Evolutionary conservation across 148 eudicot genomes (phyloP), one percentile per base, ranked within the genome.

Genomic region (Camellia granthamiana): DNA sequence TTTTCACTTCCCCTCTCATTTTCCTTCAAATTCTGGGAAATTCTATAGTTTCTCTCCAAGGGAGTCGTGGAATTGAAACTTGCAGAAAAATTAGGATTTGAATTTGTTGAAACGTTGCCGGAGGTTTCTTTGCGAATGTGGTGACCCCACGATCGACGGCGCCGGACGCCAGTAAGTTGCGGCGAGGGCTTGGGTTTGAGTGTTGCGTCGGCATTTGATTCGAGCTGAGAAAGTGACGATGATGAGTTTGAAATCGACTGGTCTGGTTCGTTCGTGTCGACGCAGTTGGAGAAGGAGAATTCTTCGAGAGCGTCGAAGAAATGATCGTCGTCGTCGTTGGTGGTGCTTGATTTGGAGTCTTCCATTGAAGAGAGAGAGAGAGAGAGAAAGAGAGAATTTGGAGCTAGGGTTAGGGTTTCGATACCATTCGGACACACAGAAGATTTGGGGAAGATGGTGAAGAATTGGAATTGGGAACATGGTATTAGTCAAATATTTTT

Each of bases 211-310:
- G 15, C 69, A 56, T 6, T 43, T 51, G 30, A 5, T 30, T 54
- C 80, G 18, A 68, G 51, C 14, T 46, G 78, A 38, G 86, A 46
- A 66, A 77, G 21, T 58, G 76, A 61, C 0, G 78, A n/a, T 2
- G 85, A 82, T 2, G 85, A 82, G 42, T 74, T 78, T 18, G 77
- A 59, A 69, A 73, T 4, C 14, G 74, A 72, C 6, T 52, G 42
- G 52, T 60, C 63, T 13, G 72, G 75, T n/a, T 52, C 60, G 73
- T 30, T 4, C n/a, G 59, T 3, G 19, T 78, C 80, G 15, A 72
- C 8, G 77, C 88, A 87, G 79, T 90, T 89, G 80, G 77, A 87
- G 85, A 86, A 91, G 80, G 91, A 89, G 80, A 91, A 89, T 15
- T 91, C 93, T 41, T 87, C 90, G 38, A 61, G 52, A 3, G 89